Evolutionary conservation across 768 basidiomycete species (phyloP), one percentile per base, ranked within the genome.

Genomic region (Tubosaeta brunneosetosa): DNA sequence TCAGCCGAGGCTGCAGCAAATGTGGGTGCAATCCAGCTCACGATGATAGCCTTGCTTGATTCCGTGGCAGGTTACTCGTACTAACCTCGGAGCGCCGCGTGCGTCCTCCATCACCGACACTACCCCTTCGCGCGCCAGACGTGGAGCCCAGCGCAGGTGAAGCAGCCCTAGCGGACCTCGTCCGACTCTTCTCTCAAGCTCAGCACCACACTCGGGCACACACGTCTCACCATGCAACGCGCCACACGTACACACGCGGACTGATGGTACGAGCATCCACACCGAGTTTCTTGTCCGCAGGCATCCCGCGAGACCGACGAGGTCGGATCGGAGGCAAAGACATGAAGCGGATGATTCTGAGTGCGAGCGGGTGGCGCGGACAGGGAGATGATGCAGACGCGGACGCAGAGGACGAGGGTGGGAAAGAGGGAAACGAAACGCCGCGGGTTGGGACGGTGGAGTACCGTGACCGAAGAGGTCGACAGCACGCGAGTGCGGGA

Each of bases 1-100:
- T 52, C 79, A 81, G 50, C 86, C 88, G 16, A 79, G 87, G 22
- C 67, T 92, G 19, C 88, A 90, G 57, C 90, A 92, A 67, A 91
- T 92, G 90, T 88, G 61, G 45, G 80, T 59, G 6, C 29, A 7
- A 40, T 44, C 8, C 22, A n/a, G 60, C 13, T 40, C 31, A n/a
- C 40, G 11, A 37, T 25, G 34, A 26, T 4, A 48, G 26, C 43
- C 27, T 29, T 5, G 44, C 32, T 50, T 62, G 31, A 59, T 42
- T 54, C 6, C 32, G 13, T 32, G 16, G 8, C 49, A 88, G 85
- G 85, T 72, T 89, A 17, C 83, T 90, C 25, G 86, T 91, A 7
- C 77, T 91, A 4, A 79, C 83, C 26, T 85, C 88, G 2, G 85
- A 88, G 64, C 77, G 83, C n/a, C 77, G 77, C 34, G 74, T 60